A percentile compares a stretch with the other conserved stretches of the same genome.
Evolutionary conservation across 345 rosid species (phyloP).

Genomic region (Excoecaria agallocha): DNA sequence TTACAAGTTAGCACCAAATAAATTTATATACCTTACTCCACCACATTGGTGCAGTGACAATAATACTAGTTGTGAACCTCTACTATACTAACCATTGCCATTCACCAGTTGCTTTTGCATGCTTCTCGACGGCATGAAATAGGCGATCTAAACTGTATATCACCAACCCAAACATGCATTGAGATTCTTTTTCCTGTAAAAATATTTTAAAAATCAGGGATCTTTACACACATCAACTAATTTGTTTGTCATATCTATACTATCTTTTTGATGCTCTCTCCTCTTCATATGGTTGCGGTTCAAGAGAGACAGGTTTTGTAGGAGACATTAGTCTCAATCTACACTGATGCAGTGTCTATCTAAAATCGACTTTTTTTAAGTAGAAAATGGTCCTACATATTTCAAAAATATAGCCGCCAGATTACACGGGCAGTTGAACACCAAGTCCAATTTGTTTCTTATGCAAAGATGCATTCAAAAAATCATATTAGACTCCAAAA

Average conservation of each 20-base stretch:
- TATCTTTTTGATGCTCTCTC: not conserved
- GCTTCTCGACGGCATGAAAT: conserved; percentile 61
- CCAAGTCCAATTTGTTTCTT: not conserved
- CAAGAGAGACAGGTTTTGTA: not conserved
- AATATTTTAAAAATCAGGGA: too few species aligned
- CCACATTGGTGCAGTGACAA: not conserved
- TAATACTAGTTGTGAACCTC: not conserved
- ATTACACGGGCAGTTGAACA: not conserved
- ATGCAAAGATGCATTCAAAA: not conserved
- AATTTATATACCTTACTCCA: not conserved
- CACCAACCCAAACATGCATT: conserved; percentile 68
- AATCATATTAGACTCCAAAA: not conserved
- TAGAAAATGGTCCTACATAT: not conserved
- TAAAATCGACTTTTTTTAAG: not conserved
- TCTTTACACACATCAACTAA: too few species aligned
- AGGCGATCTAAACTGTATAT: conserved; percentile 69
- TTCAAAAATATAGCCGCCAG: not conserved
- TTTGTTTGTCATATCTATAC: not conserved
- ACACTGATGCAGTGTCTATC: not conserved
- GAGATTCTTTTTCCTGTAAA: conserved; percentile 71
- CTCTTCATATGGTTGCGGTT: not conserved
- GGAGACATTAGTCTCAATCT: not conserved
- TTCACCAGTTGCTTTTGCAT: conserved; percentile 78
- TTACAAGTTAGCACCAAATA: conserved; percentile 14
- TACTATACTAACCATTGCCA: conserved; percentile 66